These are phyloP conservation scores for Nosema granulosis DNA, from an alignment of 371 early-diverging fungal species.

Conservation along the genomic window DNA sequence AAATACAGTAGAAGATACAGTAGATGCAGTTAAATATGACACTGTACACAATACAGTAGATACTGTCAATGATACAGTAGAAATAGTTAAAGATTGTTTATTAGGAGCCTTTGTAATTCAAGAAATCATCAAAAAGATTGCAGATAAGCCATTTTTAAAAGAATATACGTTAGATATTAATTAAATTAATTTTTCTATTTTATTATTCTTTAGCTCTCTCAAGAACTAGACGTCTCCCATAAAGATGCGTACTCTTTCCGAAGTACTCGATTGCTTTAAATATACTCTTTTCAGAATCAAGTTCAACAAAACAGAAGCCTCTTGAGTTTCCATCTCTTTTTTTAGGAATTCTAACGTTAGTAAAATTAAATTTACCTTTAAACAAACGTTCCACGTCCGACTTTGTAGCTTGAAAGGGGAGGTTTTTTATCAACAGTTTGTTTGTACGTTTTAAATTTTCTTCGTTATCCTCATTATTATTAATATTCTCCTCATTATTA, in stretches of 20 bases:
- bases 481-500: conserved; percentile 63
- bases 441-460: conserved; percentile 69
- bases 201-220: conserved; percentile 68
- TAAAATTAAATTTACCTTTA: conserved; percentile 80
- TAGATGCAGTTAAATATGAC: no score
- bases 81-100: conserved; percentile 43
- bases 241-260: conserved; percentile 81
- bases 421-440: conserved; percentile 87
- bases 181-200: not conserved
- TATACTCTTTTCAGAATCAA: conserved; percentile 83
- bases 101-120: conserved; percentile 54
- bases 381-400: conserved; percentile 84
- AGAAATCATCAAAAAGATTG: conserved; percentile 49
- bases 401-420: conserved; percentile 93
- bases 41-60: no score
- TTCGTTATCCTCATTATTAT: conserved; percentile 4
- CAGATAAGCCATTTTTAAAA: conserved; percentile 9
- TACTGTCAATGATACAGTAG: no score
- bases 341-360: conserved; percentile 84
- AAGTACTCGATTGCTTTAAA: conserved; percentile 79
- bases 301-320: conserved; percentile 94
- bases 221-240: conserved; percentile 89
- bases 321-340: conserved; percentile 86
- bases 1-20: no score
- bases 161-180: conserved; percentile 20